Conservation (phyloP, 805 yeast genomes). For the Ogataea paraovalis region DNA sequence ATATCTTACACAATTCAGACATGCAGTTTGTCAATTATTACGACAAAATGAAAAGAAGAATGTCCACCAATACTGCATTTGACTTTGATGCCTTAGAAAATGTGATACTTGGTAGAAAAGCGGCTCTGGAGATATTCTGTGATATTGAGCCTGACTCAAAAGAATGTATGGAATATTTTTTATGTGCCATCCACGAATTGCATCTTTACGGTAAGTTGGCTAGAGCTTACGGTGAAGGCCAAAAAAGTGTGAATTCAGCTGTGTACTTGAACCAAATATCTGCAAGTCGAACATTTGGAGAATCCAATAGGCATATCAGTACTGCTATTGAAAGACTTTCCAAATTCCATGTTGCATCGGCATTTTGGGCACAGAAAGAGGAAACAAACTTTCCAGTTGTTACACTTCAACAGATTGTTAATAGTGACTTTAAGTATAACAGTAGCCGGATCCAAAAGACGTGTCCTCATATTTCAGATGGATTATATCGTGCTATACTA, state of each 20-base stretch:
- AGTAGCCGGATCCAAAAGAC: conserved; percentile 2
- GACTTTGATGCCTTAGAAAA: conserved; percentile 39
- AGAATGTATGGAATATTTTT: conserved; percentile 16
- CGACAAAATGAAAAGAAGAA: conserved; percentile 13
- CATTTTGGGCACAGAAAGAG: conserved; percentile 64
- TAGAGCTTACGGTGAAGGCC: conserved; percentile 36
- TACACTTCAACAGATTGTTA: conserved; percentile 39
- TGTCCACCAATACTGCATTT: conserved; percentile 36
- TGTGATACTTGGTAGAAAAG: conserved; percentile 39
- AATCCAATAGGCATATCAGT: conserved; percentile 5
- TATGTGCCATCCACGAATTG: conserved; percentile 36
- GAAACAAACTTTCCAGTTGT: conserved; percentile 49
- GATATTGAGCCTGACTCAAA: neutral
- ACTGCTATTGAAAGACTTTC: conserved; percentile 23
- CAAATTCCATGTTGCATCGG: conserved; percentile 49
- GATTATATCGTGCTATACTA: conserved; percentile 32
- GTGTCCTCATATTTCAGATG: conserved; percentile 13
- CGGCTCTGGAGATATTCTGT: conserved; percentile 31
- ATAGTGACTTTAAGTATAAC: conserved; percentile 6
- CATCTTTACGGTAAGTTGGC: conserved; percentile 40
- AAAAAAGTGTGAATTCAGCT: conserved; percentile 49
- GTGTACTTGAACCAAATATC: conserved; percentile 40
- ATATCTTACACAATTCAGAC: conserved; percentile 14
- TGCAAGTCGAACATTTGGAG: conserved; percentile 14
- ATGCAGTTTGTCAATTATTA: conserved; percentile 1